Conservation (phyloP, 768 basidiomycete species). For the Lentinus tigrinus region DNA sequence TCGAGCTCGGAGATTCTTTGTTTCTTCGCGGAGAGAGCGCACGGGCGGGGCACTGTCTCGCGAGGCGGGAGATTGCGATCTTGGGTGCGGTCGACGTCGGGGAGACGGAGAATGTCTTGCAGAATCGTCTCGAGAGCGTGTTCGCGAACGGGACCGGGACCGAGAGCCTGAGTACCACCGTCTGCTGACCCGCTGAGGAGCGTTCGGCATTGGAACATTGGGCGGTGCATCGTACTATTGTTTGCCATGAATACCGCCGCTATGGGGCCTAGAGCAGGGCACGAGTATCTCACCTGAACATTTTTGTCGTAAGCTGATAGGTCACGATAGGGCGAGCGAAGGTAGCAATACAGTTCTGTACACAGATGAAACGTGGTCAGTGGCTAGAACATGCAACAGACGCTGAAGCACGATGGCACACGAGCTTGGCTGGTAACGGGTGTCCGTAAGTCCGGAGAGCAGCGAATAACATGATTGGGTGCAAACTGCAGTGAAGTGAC, state of each 20-base stretch:
- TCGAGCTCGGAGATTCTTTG: not conserved
- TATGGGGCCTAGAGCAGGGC: not conserved
- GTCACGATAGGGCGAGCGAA: constrained; percentile 87
- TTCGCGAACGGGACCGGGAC: constrained; percentile 25
- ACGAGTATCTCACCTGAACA: constrained; percentile 61
- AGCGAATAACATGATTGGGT: not conserved
- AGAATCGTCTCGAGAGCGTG: constrained; percentile 25
- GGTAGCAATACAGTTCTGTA: constrained; percentile 83
- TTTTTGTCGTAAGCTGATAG: constrained; percentile 77
- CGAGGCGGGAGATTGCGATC: constrained; percentile 16
- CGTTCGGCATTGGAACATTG: constrained; percentile 37
- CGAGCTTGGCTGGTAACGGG: not conserved
- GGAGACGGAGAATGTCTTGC: constrained; percentile 20
- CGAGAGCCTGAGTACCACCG: constrained; percentile 28
- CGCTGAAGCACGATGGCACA: not conserved
- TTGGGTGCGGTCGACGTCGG: constrained; percentile 24
- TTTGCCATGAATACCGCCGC: not conserved
- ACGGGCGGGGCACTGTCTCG: not conserved
- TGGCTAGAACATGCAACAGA: not conserved
- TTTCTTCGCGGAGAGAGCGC: not conserved
- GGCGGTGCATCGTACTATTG: constrained; percentile 58
- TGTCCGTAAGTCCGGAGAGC: not conserved
- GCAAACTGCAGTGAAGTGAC: not conserved
- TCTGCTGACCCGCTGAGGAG: constrained; percentile 22
- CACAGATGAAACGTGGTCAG: not conserved